phyloP scores from a whole-genome alignment of 768 basidiomycete species.

The Lentinus tigrinus region DNA sequence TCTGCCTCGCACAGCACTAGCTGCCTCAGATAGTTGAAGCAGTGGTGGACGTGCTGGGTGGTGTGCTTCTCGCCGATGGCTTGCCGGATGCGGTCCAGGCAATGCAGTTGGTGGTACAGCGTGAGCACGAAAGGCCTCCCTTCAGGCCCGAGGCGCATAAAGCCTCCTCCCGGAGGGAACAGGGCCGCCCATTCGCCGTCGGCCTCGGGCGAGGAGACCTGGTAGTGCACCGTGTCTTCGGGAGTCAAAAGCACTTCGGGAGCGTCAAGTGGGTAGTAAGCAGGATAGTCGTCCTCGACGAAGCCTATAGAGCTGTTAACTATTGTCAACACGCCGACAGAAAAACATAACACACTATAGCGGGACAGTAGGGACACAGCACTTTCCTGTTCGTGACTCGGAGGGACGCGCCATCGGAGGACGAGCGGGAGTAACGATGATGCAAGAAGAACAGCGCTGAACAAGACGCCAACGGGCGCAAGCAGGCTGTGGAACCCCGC shows the following conservation, averaged over 20 bases:
- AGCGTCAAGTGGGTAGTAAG: not conserved
- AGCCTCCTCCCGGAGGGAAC: slow-evolving; percentile 20
- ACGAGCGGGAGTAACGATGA: no score
- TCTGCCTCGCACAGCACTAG: slow-evolving; percentile 31
- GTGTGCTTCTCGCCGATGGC: slow-evolving; percentile 11
- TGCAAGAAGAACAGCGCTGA: no score
- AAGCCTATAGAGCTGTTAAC: not conserved
- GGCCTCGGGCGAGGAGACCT: slow-evolving; percentile 19
- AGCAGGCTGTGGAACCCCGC: no score
- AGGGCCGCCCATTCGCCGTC: slow-evolving; percentile 31
- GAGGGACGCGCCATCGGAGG: no score
- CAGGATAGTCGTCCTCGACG: slow-evolving; percentile 2
- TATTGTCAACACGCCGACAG: no score
- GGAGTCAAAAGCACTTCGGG: slow-evolving; percentile 12
- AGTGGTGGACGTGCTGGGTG: slow-evolving; percentile 28
- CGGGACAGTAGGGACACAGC: no score
- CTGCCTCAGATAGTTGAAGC: slow-evolving; percentile 34
- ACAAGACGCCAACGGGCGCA: no score
- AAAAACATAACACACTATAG: no score
- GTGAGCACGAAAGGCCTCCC: slow-evolving; percentile 24
- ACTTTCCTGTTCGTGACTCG: no score
- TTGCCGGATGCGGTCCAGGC: slow-evolving; percentile 25
- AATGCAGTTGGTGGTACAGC: slow-evolving; percentile 24
- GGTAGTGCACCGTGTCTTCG: slow-evolving; percentile 34
- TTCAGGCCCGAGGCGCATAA: slow-evolving; percentile 24